phyloP scores from a whole-genome alignment of 441 rosid species.

The Jatropha multifida region DNA sequence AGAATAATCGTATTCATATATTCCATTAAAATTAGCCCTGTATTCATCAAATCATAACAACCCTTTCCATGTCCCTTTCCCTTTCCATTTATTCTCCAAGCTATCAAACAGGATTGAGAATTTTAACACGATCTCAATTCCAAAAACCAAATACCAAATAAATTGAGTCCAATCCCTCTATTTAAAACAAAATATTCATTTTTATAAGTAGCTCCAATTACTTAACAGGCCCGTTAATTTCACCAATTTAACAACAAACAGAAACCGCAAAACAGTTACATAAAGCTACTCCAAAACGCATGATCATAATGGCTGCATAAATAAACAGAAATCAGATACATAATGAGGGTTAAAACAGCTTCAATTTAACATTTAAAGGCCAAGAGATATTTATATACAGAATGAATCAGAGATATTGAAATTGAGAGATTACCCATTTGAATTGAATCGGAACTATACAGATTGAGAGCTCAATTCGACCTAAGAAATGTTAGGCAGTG shows the following conservation, averaged over 20 bases:
- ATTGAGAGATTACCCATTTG: constrained; percentile 33
- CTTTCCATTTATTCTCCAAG: neutral
- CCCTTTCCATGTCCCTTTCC: neutral
- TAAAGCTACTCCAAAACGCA: constrained; percentile 5
- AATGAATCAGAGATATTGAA: constrained; percentile 12
- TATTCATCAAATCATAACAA: constrained; percentile 8
- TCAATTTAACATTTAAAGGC: neutral
- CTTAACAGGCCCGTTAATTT: constrained; percentile 2
- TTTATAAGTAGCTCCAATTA: neutral
- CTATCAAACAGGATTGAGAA: constrained; percentile 5
- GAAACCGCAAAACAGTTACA: constrained; percentile 12
- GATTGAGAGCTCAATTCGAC: constrained; percentile 14
- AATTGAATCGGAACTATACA: constrained; percentile 15
- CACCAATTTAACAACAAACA: constrained; percentile 6
- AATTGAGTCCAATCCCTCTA: neutral
- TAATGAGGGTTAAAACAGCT: neutral
- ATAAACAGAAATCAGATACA: neutral
- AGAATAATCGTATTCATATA: constrained; percentile 8
- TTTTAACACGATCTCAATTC: constrained; percentile 10
- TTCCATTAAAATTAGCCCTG: neutral
- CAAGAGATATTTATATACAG: neutral
- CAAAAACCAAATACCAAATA: neutral
- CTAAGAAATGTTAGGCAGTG: constrained; percentile 8
- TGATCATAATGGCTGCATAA: neutral
- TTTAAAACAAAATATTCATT: neutral